Evolutionary conservation across 2,329 filamentous ascomycete species (phyloP).

Genomic region (Fusarium tjaetaba): DNA sequence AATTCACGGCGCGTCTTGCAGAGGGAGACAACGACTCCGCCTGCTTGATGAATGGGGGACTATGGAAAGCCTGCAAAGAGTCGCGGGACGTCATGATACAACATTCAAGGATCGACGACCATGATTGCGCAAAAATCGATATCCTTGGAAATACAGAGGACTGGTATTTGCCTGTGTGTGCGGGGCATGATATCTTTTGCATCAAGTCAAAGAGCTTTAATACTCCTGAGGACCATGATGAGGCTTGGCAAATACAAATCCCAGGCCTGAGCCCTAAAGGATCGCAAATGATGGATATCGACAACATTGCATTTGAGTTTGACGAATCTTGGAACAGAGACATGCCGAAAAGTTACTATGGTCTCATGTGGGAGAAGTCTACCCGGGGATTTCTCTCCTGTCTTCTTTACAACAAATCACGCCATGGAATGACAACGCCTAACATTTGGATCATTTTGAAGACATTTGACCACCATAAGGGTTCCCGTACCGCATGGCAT

Average conservation of each 20-base stretch:
- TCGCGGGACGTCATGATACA: background rate
- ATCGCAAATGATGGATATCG: background rate
- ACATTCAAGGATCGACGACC: background rate
- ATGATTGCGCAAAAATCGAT: background rate
- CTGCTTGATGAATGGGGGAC: background rate
- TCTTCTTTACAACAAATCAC: rapidly evolving
- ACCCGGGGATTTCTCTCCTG: background rate
- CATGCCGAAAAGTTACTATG: rapidly evolving
- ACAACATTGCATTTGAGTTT: background rate
- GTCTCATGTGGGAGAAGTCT: background rate
- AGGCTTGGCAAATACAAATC: rapidly evolving
- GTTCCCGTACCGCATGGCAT: too few species aligned
- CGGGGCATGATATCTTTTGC: background rate
- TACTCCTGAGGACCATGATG: rapidly evolving
- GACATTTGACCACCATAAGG: too few species aligned
- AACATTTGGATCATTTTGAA: background rate
- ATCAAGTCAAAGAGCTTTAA: background rate
- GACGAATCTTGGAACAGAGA: background rate
- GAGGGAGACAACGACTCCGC: background rate
- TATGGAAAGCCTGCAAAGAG: slow-evolving; percentile 13
- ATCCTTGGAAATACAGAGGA: rapidly evolving
- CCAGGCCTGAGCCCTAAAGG: background rate
- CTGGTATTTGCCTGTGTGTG: background rate
- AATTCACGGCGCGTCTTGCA: background rate
- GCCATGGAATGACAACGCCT: too few species aligned